These are phyloP conservation scores for Phascolomyces articulosus DNA, from an alignment of 371 early-diverging fungal genomes.

Conservation along the genomic window DNA sequence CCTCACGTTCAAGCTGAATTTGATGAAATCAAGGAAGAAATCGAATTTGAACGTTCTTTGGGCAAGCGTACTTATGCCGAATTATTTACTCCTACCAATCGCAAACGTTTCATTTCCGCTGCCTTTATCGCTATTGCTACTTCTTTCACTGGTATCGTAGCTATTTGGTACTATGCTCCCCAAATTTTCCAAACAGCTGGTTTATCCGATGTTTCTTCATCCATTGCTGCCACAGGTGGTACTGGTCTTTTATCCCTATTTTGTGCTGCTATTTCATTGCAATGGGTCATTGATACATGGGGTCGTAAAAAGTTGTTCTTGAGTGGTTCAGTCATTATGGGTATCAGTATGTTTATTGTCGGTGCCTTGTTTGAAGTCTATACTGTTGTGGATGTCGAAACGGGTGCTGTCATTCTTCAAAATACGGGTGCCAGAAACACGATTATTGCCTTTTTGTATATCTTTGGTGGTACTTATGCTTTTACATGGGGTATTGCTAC, in stretches of 20 bases:
- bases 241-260: slow-evolving; percentile 39
- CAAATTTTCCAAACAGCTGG: slow-evolving; percentile 44
- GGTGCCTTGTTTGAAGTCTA: slow-evolving; percentile 45
- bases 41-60: slow-evolving; percentile 41
- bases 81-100: slow-evolving; percentile 39
- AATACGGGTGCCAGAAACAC: slow-evolving; percentile 33
- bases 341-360: slow-evolving; percentile 45
- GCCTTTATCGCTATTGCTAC: slow-evolving; percentile 59
- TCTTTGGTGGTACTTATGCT: slow-evolving; percentile 57
- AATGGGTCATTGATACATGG: slow-evolving; percentile 47
- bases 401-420: slow-evolving; percentile 29
- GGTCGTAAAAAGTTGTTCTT: slow-evolving; percentile 55
- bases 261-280: slow-evolving; percentile 59
- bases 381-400: slow-evolving; percentile 24
- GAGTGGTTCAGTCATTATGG: slow-evolving; percentile 39
- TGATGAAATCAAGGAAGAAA: slow-evolving; percentile 37
- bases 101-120: slow-evolving; percentile 42
- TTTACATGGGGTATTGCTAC: slow-evolving; percentile 59
- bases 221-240: slow-evolving; percentile 45
- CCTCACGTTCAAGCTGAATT: slow-evolving; percentile 28
- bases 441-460: slow-evolving; percentile 47
- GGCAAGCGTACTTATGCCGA: slow-evolving; percentile 45
- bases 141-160: slow-evolving; percentile 67
- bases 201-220: slow-evolving; percentile 27
- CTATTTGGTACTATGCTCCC: slow-evolving; percentile 56